Percentiles rank a stretch among this genome's conserved stretches.
Conservation (phyloP, 2,329 filamentous ascomycete species). For the Domatiomyces catenatus region DNA sequence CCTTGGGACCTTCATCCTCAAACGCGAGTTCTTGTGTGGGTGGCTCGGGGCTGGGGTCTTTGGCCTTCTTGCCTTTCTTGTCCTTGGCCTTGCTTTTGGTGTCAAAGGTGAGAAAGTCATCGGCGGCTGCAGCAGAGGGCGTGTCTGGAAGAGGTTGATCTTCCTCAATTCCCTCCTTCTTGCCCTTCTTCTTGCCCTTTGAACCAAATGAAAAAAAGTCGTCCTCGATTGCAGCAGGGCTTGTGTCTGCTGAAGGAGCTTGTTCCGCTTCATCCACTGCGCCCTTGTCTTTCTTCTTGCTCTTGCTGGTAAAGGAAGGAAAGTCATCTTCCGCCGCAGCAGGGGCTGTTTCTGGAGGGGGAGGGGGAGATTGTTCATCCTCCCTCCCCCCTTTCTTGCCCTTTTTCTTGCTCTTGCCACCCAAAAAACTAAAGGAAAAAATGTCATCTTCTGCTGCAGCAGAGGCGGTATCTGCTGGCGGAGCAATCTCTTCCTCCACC, state of each 20-base stretch:
- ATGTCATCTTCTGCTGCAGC: constrained; percentile 17
- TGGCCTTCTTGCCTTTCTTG: constrained; percentile 17
- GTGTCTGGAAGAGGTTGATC: constrained; percentile 2
- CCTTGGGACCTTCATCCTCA: constrained; percentile 10
- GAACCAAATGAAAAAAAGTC: constrained; percentile 7
- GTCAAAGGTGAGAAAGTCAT: too few species aligned
- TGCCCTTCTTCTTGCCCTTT: constrained; percentile 17
- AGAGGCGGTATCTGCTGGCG: constrained; percentile 11
- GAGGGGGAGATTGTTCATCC: constrained; percentile 8
- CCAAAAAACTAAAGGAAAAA: constrained; percentile 1
- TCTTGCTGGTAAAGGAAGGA: too few species aligned
- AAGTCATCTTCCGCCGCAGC: too few species aligned
- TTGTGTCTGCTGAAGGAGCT: constrained; percentile 12
- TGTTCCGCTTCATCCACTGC: too few species aligned
- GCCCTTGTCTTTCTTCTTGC: constrained; percentile 18
- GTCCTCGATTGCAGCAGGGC: constrained; percentile 17
- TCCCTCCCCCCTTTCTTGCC: constrained; percentile 16
- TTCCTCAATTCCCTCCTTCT: constrained; percentile 15
- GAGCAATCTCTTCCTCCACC: constrained; percentile 10
- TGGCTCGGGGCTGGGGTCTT: constrained; percentile 10
- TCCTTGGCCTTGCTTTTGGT: constrained; percentile 16
- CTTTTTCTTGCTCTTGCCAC: constrained; percentile 16
- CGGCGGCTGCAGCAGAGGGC: too few species aligned
- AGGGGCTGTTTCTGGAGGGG: constrained; percentile 4
- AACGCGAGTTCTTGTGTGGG: constrained; percentile 13